Evolutionary conservation across 495 filamentous ascomycete genomes (phyloP).

Genomic region (Choiromyces venosus): DNA sequence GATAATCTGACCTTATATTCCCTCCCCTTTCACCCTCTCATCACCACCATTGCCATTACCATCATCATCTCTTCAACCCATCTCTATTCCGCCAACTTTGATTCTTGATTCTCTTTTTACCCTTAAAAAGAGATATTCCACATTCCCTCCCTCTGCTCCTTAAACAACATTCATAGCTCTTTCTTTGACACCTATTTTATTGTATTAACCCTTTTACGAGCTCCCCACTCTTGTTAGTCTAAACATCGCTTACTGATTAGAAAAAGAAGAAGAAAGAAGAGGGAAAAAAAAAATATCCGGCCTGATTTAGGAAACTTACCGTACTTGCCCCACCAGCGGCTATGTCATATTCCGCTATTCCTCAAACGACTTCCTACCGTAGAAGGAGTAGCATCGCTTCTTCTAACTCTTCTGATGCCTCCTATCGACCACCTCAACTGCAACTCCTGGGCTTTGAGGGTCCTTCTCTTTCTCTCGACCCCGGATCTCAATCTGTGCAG

Average conservation of each 20-base stretch:
- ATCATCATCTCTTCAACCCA: neutral
- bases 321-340: neutral
- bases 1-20: neutral
- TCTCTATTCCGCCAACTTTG: neutral
- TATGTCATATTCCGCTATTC: conserved; percentile 33
- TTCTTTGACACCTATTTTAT: neutral
- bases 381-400: conserved; percentile 19
- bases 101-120: neutral
- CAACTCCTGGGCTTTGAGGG: conserved; percentile 27
- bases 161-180: neutral
- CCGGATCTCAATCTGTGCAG: conserved; percentile 8
- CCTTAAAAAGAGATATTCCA: neutral
- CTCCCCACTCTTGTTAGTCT: neutral
- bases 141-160: neutral
- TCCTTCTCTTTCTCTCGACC: neutral
- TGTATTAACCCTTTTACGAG: neutral
- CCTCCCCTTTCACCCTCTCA: neutral
- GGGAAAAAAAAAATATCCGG: neutral
- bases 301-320: neutral
- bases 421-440: conserved; percentile 17
- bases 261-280: neutral
- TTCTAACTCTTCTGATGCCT: conserved; percentile 8
- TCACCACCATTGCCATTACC: neutral
- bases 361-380: conserved; percentile 9
- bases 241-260: neutral